Conservation (phyloP, 2,329 filamentous ascomycete species). For the Alternaria gansuensis region DNA sequence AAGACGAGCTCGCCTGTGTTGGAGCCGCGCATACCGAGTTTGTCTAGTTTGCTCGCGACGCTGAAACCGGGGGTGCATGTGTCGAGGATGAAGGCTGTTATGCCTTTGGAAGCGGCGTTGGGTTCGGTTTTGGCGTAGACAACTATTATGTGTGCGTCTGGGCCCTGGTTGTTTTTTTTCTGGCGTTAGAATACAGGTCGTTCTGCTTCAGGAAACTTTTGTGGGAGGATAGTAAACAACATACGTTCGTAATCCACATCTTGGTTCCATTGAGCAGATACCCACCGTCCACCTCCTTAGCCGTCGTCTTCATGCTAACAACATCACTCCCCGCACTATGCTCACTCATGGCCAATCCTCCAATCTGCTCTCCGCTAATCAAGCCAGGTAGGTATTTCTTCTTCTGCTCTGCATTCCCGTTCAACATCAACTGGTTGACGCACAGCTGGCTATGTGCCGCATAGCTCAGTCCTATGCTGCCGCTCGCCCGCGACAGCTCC, state of each 20-base stretch:
- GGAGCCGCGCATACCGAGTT: slow-evolving; percentile 96
- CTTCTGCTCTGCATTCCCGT: slow-evolving; percentile 83
- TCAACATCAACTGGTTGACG: slow-evolving; percentile 94
- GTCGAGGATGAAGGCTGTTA: slow-evolving; percentile 93
- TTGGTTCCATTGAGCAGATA: slow-evolving; percentile 89
- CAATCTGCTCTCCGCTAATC: slow-evolving; percentile 80
- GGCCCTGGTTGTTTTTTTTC: slow-evolving; percentile 62
- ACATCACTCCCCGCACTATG: slow-evolving; percentile 91
- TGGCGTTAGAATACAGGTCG: not conserved
- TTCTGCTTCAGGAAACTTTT: not conserved
- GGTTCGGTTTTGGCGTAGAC: slow-evolving; percentile 98
- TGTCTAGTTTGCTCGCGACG: slow-evolving; percentile 90
- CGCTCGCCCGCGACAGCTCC: slow-evolving; percentile 88
- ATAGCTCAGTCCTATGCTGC: slow-evolving; percentile 87
- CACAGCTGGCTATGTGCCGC: slow-evolving; percentile 96
- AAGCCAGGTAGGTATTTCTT: slow-evolving; percentile 79
- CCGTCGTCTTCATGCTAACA: slow-evolving; percentile 91
- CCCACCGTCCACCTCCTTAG: slow-evolving; percentile 81
- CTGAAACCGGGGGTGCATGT: slow-evolving; percentile 76
- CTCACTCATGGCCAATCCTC: slow-evolving; percentile 94
- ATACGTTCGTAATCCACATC: slow-evolving; percentile 98
- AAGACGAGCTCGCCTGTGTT: slow-evolving; percentile 96
- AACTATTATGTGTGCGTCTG: slow-evolving; percentile 89
- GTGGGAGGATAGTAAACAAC: slow-evolving; percentile 18
- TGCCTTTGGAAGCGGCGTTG: slow-evolving; percentile 81